Evolutionary conservation across 305 asterid genomes (phyloP), one percentile per base, ranked within the genome.

Genomic region (Rubia tinctorum): DNA sequence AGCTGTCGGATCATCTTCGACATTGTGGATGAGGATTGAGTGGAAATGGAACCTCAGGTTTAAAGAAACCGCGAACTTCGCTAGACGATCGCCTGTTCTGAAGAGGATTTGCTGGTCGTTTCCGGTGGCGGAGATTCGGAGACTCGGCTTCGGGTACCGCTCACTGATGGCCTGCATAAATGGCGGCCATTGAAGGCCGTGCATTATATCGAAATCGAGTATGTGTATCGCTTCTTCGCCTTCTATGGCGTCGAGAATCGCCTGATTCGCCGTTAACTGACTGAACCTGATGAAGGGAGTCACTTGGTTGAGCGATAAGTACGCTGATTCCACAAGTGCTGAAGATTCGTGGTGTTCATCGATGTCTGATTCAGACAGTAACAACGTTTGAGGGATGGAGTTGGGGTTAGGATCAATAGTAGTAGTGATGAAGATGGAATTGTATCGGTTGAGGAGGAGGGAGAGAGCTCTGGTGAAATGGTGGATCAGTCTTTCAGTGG

Each of bases 161-260:
- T 92, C 96, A 8, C 88, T 92, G 58, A 92, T 71, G 18, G 98
- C 97, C 71, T 90, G 98, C 98, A 95, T 95, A 59, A 95, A 83
- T 2, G 99, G 96, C 10, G 99, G 99, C 99, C 99, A 95, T 73
- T 95, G 99, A 6, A 95, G 92, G 66, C 99, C 99, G 77, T 95
- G 98, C 90, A 88, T 89, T 82, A 95, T 92, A 77, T 95, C 92
- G 77, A 95, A 92, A 75, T 95, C 99, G 30, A 95, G 85, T 68
- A 95, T 87, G 91, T 95, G 99, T 61, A 95, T 83, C 0, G 93
- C 88, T 11, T 68, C 87, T 17, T 86, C 88, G 39, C 86, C 87
- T 17, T 85, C 88, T 63, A 89, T 82, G 4, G 97, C 88, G 40
- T 95, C 99, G 14, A 95, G 68, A 18, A 95, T 92, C 0, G 99